Conservation (phyloP, 75 land plant species). For the Picea sitchensis region DNA sequence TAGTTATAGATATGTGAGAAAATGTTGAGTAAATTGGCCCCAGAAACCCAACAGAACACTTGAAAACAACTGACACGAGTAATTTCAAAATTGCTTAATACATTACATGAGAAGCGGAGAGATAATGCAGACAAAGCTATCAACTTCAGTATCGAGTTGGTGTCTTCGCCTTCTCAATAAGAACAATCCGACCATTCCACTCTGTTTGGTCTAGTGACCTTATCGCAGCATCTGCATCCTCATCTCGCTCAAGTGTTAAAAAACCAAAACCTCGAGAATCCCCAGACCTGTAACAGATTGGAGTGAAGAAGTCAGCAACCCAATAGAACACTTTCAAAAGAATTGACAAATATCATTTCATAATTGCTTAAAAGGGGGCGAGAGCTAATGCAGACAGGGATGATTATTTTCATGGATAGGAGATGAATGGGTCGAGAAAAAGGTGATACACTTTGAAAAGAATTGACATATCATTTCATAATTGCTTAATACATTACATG, state of each 20-base stretch:
- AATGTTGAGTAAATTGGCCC: neutral
- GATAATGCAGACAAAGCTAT: too few species aligned
- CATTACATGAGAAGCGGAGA: too few species aligned
- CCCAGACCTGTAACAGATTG: slow-evolving; percentile 34
- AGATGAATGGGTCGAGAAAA: too few species aligned
- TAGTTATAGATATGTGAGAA: neutral
- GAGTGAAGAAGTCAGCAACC: too few species aligned
- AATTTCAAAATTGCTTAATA: neutral
- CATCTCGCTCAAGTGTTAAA: slow-evolving; percentile 47
- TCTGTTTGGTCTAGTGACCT: slow-evolving; percentile 53
- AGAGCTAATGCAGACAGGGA: too few species aligned
- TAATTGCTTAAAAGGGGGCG: neutral
- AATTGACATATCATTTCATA: neutral
- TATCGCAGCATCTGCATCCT: slow-evolving; percentile 64
- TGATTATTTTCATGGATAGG: too few species aligned
- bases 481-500: neutral
- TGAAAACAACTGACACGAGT: neutral
- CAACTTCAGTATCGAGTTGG: slow-evolving; percentile 19
- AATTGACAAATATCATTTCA: neutral
- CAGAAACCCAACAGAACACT: neutral
- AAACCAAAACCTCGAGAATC: slow-evolving; percentile 68
- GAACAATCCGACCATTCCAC: slow-evolving; percentile 57
- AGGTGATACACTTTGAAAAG: neutral
- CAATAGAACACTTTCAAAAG: too few species aligned
- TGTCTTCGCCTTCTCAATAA: slow-evolving; percentile 62